A percentile compares a stretch with the other conserved stretches of the same genome.
Evolutionary conservation across 2,329 filamentous ascomycete species (phyloP).

Genomic region (Trichophyton schoenleinii): DNA sequence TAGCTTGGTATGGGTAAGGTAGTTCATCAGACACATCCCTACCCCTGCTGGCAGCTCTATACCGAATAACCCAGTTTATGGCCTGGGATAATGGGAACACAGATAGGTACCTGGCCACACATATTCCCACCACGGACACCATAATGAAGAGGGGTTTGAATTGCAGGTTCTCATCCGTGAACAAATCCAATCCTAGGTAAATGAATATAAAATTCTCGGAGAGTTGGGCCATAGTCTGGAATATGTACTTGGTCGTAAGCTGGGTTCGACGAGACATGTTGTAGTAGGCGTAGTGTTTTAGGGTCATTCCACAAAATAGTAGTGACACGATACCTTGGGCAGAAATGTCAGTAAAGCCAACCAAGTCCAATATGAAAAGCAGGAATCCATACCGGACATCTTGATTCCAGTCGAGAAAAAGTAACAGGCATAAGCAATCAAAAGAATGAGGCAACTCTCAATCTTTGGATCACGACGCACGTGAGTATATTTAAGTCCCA

Average conservation of each 20-base stretch:
- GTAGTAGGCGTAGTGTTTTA: slow-evolving; percentile 99
- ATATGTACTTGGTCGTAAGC: slow-evolving; percentile 94
- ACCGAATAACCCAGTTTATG: slow-evolving; percentile 88
- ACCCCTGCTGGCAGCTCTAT: slow-evolving; percentile 65
- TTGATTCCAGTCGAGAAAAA: slow-evolving; percentile 94
- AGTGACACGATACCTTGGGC: slow-evolving; percentile 83
- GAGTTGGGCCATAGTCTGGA: slow-evolving; percentile 84
- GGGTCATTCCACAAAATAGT: slow-evolving; percentile 91
- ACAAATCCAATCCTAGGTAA: slow-evolving; percentile 86
- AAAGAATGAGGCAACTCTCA: slow-evolving; percentile 83
- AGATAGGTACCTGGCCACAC: slow-evolving; percentile 79
- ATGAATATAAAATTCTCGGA: slow-evolving; percentile 99
- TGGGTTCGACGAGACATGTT: slow-evolving; percentile 98
- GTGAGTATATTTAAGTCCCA: slow-evolving; percentile 88
- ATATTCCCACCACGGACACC: slow-evolving; percentile 81
- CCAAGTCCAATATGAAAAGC: background rate
- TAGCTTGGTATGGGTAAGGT: slow-evolving; percentile 91
- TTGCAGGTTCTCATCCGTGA: slow-evolving; percentile 74
- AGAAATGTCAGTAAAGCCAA: background rate
- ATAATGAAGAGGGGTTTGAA: slow-evolving; percentile 95
- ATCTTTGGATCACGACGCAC: slow-evolving; percentile 89
- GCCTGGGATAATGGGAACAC: slow-evolving; percentile 83
- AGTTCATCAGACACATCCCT: slow-evolving; percentile 72
- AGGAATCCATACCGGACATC: slow-evolving; percentile 65
- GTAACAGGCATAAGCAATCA: slow-evolving; percentile 93